A percentile compares a stretch with the other conserved stretches of the same genome.
These are phyloP conservation scores for Trichoderma orchidacearum DNA, from an alignment of 495 filamentous ascomycete species.

Conservation along the genomic window DNA sequence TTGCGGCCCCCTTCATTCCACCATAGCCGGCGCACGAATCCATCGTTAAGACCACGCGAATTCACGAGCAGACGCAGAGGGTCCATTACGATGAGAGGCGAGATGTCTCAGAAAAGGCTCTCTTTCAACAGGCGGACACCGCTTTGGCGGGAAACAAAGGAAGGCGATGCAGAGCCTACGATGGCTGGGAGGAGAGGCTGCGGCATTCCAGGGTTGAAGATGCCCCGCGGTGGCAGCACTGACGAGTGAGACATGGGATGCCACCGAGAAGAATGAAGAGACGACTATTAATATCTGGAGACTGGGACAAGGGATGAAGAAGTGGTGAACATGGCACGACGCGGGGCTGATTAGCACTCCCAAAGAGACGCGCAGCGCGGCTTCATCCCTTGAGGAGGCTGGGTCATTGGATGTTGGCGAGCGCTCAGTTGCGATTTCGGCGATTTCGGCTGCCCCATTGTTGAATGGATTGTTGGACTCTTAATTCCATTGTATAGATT, in stretches of 20 bases:
- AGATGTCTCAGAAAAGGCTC: not conserved
- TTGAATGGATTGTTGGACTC: not conserved
- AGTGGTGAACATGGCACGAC: too few species aligned
- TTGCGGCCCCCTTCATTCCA: not conserved
- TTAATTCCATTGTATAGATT: too few species aligned
- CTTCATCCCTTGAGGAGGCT: not conserved
- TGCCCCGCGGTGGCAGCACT: not conserved
- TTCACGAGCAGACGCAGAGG: not conserved
- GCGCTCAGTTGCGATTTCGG: too few species aligned
- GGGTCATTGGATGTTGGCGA: not conserved
- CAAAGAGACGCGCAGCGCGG: not conserved
- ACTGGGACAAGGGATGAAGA: too few species aligned
- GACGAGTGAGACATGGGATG: slow-evolving; percentile 1
- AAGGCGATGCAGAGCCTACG: too few species aligned
- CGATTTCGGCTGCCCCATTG: not conserved
- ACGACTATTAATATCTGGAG: not conserved
- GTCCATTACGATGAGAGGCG: slow-evolving; percentile 1
- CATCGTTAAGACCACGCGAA: not conserved
- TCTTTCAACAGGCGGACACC: not conserved
- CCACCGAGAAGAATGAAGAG: not conserved
- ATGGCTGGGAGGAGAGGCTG: not conserved
- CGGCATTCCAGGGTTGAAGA: not conserved
- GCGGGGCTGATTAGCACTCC: not conserved
- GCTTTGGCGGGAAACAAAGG: too few species aligned
- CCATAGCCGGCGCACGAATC: not conserved